These are phyloP conservation scores for Aspergillus fructus DNA, from an alignment of 2,329 filamentous ascomycete genomes.

Conservation along the genomic window DNA sequence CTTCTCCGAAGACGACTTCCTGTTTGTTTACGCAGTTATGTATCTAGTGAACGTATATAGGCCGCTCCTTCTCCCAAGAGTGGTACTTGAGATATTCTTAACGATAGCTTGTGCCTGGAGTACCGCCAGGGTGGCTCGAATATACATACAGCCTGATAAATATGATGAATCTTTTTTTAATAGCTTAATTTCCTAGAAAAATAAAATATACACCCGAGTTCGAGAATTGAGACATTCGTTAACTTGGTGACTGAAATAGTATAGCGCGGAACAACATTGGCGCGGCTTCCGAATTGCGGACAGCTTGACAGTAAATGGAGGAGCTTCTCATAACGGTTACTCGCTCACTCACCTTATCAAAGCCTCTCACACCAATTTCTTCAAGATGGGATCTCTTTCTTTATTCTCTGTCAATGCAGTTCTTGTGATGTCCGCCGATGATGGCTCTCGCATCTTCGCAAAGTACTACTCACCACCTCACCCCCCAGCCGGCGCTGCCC, in stretches of 20 bases:
- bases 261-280: conserved; percentile 26
- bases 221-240: not conserved
- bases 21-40: conserved; percentile 14
- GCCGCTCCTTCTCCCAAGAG: conserved; percentile 16
- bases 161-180: not conserved
- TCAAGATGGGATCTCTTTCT: conserved; percentile 70
- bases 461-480: conserved; percentile 85
- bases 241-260: not conserved
- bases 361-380: conserved; percentile 7
- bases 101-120: not conserved
- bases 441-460: conserved; percentile 85
- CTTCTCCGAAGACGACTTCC: conserved; percentile 2
- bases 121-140: not conserved
- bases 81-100: conserved; percentile 15
- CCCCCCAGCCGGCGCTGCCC: conserved; percentile 58
- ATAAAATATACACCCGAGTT: not conserved
- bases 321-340: not conserved
- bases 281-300: conserved; percentile 23
- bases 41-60: conserved; percentile 22
- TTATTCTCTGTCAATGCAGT: conserved; percentile 76
- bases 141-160: not conserved
- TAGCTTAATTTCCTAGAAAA: not conserved
- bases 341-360: conserved; percentile 6
- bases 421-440: conserved; percentile 77
- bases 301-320: conserved; percentile 24